A percentile compares a stretch with the other conserved stretches of the same genome.
Evolutionary conservation across 164 flowering plant genomes (phyloP).

Genomic region (Vitis vinifera): DNA sequence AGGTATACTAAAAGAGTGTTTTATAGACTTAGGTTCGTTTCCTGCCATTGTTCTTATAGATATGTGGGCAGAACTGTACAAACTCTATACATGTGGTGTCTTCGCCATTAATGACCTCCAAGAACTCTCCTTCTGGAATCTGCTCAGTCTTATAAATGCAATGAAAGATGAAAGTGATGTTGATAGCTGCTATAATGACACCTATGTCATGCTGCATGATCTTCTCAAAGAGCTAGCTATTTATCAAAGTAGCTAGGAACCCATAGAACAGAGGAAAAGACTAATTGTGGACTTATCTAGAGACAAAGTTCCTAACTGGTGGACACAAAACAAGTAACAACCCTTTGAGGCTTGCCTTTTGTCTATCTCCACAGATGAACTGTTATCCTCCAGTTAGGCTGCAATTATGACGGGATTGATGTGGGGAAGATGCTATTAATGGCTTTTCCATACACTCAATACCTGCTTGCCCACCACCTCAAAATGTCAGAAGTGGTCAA

Average conservation of each 20-base stretch:
- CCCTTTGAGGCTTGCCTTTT: slow-evolving; percentile 25
- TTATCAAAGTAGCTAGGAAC: slow-evolving; percentile 20
- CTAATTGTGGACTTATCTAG: slow-evolving; percentile 24
- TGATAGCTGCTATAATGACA: slow-evolving; percentile 25
- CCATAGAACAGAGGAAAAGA: slow-evolving; percentile 26
- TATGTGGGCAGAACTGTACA: slow-evolving; percentile 45
- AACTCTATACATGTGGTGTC: slow-evolving; percentile 26
- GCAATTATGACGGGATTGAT: no score
- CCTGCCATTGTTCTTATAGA: slow-evolving; percentile 47
- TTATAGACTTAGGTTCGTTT: slow-evolving; percentile 51
- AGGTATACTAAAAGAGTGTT: slow-evolving; percentile 27
- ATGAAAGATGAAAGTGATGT: slow-evolving; percentile 30
- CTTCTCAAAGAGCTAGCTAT: slow-evolving; percentile 45
- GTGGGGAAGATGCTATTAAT: no score
- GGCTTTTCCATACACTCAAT: no score
- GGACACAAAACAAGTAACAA: slow-evolving; percentile 13
- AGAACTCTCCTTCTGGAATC: slow-evolving; percentile 24
- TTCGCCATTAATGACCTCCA: slow-evolving; percentile 18
- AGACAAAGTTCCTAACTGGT: slow-evolving; percentile 27
- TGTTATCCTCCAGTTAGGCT: no score
- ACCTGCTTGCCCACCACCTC: no score
- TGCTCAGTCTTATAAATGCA: slow-evolving; percentile 17
- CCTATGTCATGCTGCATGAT: slow-evolving; percentile 43
- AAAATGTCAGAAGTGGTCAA: no score
- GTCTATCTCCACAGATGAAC: slow-evolving; percentile 34